Base-by-base conservation (phyloP, 495 filamentous ascomycete genomes). In the Podospora tetraspora region DNA sequence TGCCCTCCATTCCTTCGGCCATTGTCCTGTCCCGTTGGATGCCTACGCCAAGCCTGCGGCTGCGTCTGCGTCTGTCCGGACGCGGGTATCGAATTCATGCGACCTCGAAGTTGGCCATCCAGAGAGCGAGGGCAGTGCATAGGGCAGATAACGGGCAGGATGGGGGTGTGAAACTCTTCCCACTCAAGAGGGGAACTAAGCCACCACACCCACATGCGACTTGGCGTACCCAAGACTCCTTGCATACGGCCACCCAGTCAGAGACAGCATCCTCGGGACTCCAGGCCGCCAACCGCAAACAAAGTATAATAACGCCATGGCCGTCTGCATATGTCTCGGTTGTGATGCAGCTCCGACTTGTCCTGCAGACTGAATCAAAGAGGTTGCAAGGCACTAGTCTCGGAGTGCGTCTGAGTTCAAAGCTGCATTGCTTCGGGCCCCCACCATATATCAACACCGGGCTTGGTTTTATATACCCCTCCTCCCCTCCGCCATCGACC, bases 51-150 rank as follows among this genome's bases (percentile, higher is more conserved):
- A 62, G 61, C 9, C n/a, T 29, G 61, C 11, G 27, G 27, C 32
- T 32, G 62, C 37, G 22, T 30, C 62, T 64, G 32, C 62, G 30
- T 21, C 9, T 24, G 37, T 22, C 37, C 62, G 34, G n/a, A 64
- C 43, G 62, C 24, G 62, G 62, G 62, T 64, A 57, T 64, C 30
- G 11, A 52, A 52, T 64, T 64, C 37, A 64, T 64, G 62, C 62
- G 34, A 29, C 32, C 61, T 37, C 43, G 43, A 52, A 52, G 19
- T 19, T 52, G 43, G 43, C 43, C 43, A 52, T n/a, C 43, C 43
- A 52, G 1, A 52, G 43, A 52, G 23, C 21, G n/a, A 34, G 32
- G 62, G 16, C 34, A 16, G 21, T 16, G 37, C 60, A 52, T 52
- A 52, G 43, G 43, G 43, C 43, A 52, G 43, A 52, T 52, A 19